These are phyloP conservation scores for Bondarzewia mesenterica DNA, from an alignment of 1,284 basidiomycete species.

Conservation along the genomic window DNA sequence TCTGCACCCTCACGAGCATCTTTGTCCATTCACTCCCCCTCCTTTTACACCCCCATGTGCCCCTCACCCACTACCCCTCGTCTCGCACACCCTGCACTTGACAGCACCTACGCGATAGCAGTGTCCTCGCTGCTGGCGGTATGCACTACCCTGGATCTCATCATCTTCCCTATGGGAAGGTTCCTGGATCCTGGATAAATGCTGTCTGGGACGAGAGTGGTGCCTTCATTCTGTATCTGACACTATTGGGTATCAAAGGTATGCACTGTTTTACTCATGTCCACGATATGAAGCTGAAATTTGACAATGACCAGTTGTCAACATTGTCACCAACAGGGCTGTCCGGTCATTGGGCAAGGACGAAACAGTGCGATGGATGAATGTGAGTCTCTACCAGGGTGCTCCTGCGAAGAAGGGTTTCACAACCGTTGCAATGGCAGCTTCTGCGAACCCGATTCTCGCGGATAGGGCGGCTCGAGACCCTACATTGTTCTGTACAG, in stretches of 20 bases:
- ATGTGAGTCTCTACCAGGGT: conserved; percentile 88
- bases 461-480: conserved; percentile 79
- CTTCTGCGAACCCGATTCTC: conserved; percentile 91
- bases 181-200: conserved; percentile 72
- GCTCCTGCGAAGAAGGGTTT: conserved; percentile 82
- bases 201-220: conserved; percentile 97
- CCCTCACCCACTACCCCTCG: too few species aligned
- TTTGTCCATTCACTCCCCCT: too few species aligned
- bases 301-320: too few species aligned
- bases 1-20: too few species aligned
- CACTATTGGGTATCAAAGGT: conserved; percentile 95
- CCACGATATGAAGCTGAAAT: too few species aligned
- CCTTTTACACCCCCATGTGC: too few species aligned
- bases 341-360: conserved; percentile 88
- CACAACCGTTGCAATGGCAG: conserved; percentile 87
- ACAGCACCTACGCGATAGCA: too few species aligned
- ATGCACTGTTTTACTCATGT: too few species aligned
- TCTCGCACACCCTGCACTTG: too few species aligned
- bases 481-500: conserved; percentile 90
- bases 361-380: conserved; percentile 87
- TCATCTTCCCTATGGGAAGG: too few species aligned
- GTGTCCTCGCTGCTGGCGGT: too few species aligned
- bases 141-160: too few species aligned
- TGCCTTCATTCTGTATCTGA: conserved; percentile 89
- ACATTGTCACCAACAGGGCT: conserved; percentile 92